Conservation (phyloP, 2,329 filamentous ascomycete genomes). For the Chalaropsis thielavioides region DNA sequence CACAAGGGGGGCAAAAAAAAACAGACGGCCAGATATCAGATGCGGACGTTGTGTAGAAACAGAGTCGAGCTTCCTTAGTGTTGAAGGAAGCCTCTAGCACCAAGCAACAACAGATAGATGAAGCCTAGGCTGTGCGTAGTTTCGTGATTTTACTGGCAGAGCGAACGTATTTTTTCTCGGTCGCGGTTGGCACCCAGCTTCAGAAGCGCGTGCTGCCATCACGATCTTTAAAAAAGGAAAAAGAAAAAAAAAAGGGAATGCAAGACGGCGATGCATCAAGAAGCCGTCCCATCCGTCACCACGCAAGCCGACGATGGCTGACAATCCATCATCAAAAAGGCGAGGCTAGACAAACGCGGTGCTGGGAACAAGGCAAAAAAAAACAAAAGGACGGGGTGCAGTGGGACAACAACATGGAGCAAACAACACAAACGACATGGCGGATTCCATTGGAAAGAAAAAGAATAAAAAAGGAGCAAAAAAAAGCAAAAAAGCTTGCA, state of each 20-base stretch:
- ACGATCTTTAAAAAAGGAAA: not conserved
- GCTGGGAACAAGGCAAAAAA: not conserved
- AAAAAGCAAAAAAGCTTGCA: not conserved
- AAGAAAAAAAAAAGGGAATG: not conserved
- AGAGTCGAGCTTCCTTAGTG: not conserved
- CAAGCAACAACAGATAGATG: not conserved
- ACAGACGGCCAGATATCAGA: not conserved
- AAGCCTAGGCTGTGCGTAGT: not conserved
- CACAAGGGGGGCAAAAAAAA: slow-evolving; percentile 15
- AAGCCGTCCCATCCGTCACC: not conserved
- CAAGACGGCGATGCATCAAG: not conserved
- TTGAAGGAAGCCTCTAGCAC: slow-evolving; percentile 1
- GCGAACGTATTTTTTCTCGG: not conserved
- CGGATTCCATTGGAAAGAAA: too few relatives aligned
- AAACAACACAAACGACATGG: too few relatives aligned
- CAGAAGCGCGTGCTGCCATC: not conserved
- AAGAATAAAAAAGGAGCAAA: not conserved
- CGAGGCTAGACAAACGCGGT: not conserved
- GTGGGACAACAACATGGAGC: not conserved
- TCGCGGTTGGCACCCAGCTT: not conserved
- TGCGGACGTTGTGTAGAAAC: not conserved
- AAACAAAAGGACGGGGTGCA: not conserved
- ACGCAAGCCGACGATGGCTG: not conserved
- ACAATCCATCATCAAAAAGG: not conserved
- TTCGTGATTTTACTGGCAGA: not conserved